These are phyloP conservation scores for Pulveroboletus ravenelii DNA, from an alignment of 768 basidiomycete genomes.

Conservation along the genomic window DNA sequence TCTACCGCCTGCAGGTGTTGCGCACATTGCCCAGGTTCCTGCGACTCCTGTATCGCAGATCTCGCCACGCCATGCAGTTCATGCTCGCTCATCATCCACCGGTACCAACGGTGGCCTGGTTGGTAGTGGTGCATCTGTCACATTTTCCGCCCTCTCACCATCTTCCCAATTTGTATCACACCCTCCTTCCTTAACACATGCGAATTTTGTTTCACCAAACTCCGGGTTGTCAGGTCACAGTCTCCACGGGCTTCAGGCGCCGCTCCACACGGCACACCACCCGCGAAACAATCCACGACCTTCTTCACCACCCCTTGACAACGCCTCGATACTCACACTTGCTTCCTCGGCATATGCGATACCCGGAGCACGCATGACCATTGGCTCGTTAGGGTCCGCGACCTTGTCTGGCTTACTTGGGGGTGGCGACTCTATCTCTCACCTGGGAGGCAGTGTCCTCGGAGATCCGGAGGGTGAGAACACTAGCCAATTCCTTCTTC, in stretches of 20 bases:
- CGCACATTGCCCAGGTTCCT: conserved; percentile 87
- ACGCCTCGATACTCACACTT: conserved; percentile 88
- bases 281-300: conserved; percentile 95
- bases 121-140: conserved; percentile 55
- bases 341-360: conserved; percentile 89
- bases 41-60: conserved; percentile 50
- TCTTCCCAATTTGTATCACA: conserved; percentile 42
- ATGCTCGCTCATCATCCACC: conserved; percentile 59
- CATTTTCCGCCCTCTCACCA: conserved; percentile 66
- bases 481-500: conserved; percentile 61
- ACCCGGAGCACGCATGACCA: conserved; percentile 49
- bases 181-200: conserved; percentile 33
- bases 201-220: conserved; percentile 23
- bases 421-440: conserved; percentile 61
- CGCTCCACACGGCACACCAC: conserved; percentile 86
- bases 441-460: conserved; percentile 57
- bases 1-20: conserved; percentile 72
- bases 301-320: conserved; percentile 83
- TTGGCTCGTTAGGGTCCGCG: conserved; percentile 40
- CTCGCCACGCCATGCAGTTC: conserved; percentile 48
- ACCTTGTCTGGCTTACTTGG: conserved; percentile 49
- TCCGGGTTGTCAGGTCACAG: conserved; percentile 29
- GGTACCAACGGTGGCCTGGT: conserved; percentile 43
- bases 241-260: conserved; percentile 58
- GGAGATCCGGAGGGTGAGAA: conserved; percentile 55